Conservation (phyloP, 345 rosid species). For the Rhodamnia rubescens region DNA sequence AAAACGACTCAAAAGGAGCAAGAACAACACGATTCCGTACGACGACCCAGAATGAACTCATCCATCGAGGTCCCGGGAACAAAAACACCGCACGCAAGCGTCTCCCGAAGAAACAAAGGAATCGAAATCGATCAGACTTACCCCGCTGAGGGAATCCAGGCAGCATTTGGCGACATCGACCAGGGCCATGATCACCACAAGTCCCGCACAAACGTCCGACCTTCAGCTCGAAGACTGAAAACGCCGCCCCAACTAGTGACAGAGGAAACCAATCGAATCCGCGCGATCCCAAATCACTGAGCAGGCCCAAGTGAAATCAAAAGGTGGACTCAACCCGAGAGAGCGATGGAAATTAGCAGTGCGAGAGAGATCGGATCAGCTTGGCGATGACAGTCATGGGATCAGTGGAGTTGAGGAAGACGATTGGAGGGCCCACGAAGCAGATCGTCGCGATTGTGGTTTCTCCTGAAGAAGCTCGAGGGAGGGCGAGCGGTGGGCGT, state of each 20-base stretch:
- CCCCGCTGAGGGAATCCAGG: conserved; percentile 71
- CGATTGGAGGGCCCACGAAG: not conserved
- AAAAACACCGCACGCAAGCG: not conserved
- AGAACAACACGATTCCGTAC: not conserved
- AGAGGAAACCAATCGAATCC: not conserved
- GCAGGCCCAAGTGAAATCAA: not conserved
- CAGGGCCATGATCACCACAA: conserved; percentile 1
- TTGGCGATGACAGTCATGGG: not conserved
- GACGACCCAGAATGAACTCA: not conserved
- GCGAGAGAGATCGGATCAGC: not conserved
- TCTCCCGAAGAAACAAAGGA: not conserved
- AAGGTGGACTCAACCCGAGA: not conserved
- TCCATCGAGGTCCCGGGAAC: not conserved
- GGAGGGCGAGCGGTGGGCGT: not conserved
- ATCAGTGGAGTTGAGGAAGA: not conserved
- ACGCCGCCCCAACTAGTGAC: not conserved
- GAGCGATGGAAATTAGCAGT: not conserved
- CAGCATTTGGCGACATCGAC: conserved; percentile 64
- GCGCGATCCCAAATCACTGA: not conserved
- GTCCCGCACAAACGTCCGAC: not conserved
- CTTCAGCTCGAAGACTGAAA: not conserved
- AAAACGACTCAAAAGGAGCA: not conserved
- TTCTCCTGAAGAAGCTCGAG: not conserved
- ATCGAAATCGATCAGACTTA: conserved; percentile 17
- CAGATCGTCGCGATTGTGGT: not conserved